Base-by-base conservation (phyloP, 1,284 basidiomycete species). In the Microbotryum lychnidis-dioicae region DNA sequence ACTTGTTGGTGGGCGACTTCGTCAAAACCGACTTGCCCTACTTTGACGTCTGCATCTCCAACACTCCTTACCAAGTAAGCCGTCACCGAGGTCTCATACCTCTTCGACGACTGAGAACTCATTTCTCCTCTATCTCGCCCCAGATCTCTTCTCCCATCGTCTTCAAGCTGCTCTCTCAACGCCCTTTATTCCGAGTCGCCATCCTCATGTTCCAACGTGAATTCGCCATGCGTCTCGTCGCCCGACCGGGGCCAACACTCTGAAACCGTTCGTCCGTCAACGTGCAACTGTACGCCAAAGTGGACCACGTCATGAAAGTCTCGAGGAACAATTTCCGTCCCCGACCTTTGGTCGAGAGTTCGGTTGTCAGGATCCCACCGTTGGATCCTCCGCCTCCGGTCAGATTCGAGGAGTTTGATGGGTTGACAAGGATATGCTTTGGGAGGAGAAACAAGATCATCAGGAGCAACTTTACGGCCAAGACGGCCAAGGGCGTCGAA, bases 201-300 rank as follows among this genome's bases (percentile, higher is more conserved):
- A 92, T 98, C 66, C 88, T 98, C 78, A 98, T 98, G 94, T 98
- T 98, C 79, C 94, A 98, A 77, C 87, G 92, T 60, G 94, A 98
- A 75, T 98, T 98, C 73, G 94, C 96, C 0, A 80, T 94, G 62
- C 87, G 96, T 2, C 83, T 99, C 16, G 85, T 91, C 49, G 96
- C 94, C 3, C 80, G 84, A 31, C 91, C 96, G 0, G 86, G 85
- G 4, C 86, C 89, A 10, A 80, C 85, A 29, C 79, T 97, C 8
- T 99, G 96, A 96, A 97, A 92, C 58, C 83, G 94, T 50, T 80
- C 98, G 29, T 91, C 89, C 7, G 93, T 91, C 42, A 98, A 99
- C 74, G 96, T 97, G 7, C 96, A 98, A 75, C 86, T 97, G 23
- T 93, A 90, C 75, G 84, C 90, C 7, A 92, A 93, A 74, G 92